Percentiles rank a stretch among this genome's conserved stretches.
These are phyloP conservation scores for Arthrocladium fulminans DNA, from an alignment of 2,329 filamentous ascomycete species.

Conservation along the genomic window DNA sequence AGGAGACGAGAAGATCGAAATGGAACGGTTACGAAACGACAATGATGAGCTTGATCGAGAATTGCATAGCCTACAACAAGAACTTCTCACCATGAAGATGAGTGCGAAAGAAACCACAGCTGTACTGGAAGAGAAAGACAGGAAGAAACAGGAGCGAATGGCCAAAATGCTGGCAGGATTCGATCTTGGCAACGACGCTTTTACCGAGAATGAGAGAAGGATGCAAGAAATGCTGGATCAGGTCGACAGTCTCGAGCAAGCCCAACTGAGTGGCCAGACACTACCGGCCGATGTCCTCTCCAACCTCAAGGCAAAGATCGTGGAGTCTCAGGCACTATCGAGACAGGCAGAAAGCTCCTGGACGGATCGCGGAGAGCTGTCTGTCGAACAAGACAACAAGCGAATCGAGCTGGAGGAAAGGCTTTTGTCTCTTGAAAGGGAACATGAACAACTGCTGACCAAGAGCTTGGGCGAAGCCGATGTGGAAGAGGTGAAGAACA, in stretches of 20 bases:
- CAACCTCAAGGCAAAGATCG: conserved; percentile 64
- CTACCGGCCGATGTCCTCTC: conserved; percentile 74
- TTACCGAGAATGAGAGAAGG: conserved; percentile 83
- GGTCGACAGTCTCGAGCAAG: conserved; percentile 67
- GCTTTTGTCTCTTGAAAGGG: conserved; percentile 63
- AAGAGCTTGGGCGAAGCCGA: conserved; percentile 70
- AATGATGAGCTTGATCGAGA: conserved; percentile 87
- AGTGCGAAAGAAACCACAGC: conserved; percentile 87
- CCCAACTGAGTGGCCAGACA: conserved; percentile 65
- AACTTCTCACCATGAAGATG: conserved; percentile 87
- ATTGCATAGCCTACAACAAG: conserved; percentile 90
- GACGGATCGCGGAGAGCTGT: conserved; percentile 59
- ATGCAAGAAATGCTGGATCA: conserved; percentile 77
- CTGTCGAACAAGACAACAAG: conserved; percentile 53
- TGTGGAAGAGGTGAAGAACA: conserved; percentile 72
- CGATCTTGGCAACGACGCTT: conserved; percentile 83
- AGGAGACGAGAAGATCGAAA: conserved; percentile 93
- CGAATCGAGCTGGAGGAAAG: conserved; percentile 69
- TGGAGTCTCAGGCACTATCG: conserved; percentile 87
- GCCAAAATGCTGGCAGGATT: conserved; percentile 99
- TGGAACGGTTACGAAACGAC: conserved; percentile 94
- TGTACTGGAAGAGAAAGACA: conserved; percentile 91
- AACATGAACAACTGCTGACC: conserved; percentile 75
- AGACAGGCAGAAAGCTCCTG: conserved; percentile 84
- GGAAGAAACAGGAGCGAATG: conserved; percentile 98